Evolutionary conservation across 2,329 filamentous ascomycete genomes (phyloP).

Genomic region (Microdochium nivale): DNA sequence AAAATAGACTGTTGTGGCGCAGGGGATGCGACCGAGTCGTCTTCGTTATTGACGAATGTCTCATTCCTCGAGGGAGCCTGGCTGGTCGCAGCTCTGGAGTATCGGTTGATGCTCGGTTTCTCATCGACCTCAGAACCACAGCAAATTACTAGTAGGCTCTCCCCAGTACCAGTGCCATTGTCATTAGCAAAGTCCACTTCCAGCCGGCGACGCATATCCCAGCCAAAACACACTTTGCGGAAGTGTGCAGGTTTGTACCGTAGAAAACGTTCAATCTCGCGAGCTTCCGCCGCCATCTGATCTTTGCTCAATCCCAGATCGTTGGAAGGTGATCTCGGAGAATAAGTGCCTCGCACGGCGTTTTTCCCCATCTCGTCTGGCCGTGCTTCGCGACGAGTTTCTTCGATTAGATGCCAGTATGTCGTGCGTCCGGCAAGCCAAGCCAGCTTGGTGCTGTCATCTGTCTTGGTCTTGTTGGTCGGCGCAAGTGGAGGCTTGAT

Average conservation of each 20-base stretch:
- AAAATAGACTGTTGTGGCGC: conserved; percentile 18
- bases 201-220: conserved; percentile 83
- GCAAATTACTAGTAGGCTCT: conserved; percentile 65
- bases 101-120: conserved; percentile 33
- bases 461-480: conserved; percentile 34
- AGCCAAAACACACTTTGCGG: conserved; percentile 67
- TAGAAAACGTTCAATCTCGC: conserved; percentile 72
- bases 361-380: conserved; percentile 66
- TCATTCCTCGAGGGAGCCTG: conserved; percentile 3
- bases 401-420: conserved; percentile 73
- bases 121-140: conserved; percentile 59
- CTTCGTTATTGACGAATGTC: conserved; percentile 1
- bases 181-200: conserved; percentile 86
- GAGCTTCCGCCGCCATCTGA: conserved; percentile 67
- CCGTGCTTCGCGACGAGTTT: conserved; percentile 62
- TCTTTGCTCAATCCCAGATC: conserved; percentile 61
- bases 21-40: conserved; percentile 3
- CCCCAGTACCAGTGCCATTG: conserved; percentile 67
- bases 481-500: conserved; percentile 57
- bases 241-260: conserved; percentile 69
- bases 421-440: conserved; percentile 75
- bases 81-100: conserved; percentile 23
- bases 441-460: conserved; percentile 56
- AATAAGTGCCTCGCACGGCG: conserved; percentile 64
- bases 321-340: conserved; percentile 68